phyloP scores from a whole-genome alignment of 192 early-diverging fungal genomes.

The Coemansia sp. region DNA sequence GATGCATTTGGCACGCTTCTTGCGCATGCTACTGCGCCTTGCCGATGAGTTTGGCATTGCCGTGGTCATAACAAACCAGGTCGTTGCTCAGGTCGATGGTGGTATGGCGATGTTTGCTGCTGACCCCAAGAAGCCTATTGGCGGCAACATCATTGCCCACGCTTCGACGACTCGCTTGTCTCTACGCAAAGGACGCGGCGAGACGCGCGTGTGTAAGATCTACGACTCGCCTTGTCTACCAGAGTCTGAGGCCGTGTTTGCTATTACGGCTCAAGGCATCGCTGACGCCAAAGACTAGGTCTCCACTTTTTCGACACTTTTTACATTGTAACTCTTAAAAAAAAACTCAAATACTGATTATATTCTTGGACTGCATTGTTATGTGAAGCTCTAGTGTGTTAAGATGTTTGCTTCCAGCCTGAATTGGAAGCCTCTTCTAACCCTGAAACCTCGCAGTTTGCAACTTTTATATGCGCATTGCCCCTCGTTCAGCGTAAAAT shows the following conservation, averaged over 20 bases:
- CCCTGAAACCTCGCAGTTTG: too few relatives aligned
- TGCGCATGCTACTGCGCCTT: conserved; percentile 80
- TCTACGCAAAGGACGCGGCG: conserved; percentile 88
- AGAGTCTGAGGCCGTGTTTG: conserved; percentile 91
- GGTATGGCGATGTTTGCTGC: conserved; percentile 83
- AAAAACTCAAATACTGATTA: background rate
- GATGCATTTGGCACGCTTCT: conserved; percentile 90
- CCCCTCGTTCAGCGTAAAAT: too few relatives aligned
- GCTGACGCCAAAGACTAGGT: conserved; percentile 79
- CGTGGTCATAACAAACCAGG: conserved; percentile 97
- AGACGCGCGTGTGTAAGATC: conserved; percentile 93
- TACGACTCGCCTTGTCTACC: conserved; percentile 96
- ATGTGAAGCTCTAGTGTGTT: background rate
- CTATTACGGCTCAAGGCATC: conserved; percentile 88
- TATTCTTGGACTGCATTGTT: background rate
- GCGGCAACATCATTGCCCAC: conserved; percentile 98
- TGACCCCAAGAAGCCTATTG: conserved; percentile 95
- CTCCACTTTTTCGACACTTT: background rate
- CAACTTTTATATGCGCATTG: too few relatives aligned
- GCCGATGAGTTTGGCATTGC: conserved; percentile 99
- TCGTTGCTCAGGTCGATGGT: conserved; percentile 94
- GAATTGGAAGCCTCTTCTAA: too few relatives aligned
- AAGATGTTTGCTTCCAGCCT: too few relatives aligned
- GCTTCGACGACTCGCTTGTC: conserved; percentile 95
- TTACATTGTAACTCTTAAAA: conserved; percentile 3